Base-by-base conservation (phyloP, 2,329 filamentous ascomycete species). In the Fusarium cyanostomum region DNA sequence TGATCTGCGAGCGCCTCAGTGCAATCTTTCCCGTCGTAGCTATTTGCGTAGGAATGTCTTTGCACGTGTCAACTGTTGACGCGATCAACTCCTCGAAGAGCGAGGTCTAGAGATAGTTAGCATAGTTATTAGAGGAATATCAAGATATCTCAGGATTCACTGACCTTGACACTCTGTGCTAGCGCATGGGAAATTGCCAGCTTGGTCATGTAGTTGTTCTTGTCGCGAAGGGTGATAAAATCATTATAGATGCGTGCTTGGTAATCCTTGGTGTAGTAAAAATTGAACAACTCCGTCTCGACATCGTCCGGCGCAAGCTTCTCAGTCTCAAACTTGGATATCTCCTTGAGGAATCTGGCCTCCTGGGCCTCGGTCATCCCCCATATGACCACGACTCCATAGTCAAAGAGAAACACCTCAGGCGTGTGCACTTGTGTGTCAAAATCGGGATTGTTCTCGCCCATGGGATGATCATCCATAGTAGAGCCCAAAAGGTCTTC, bases 221-320 rank as follows among this genome's bases (percentile, higher is more conserved):
- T 97, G 71, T 98, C 94, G 44, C 94, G 86, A 59, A 99, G 79
- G 3, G 92, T 95, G 77, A 99, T 99, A 72, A 99, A 99, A 78
- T 99, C 95, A 78, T 99, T 99, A 84, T 99, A 99, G 76, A 99
- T 99, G 48, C 95, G 90, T 18, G 95, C 92, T 78, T 99, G 96
- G 75, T 99, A 99, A 74, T 98, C 94, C 71, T 91, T 87, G 4
- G 95, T 98, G 80, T 99, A 98, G 81, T 99, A 99, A 77, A 98
- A 99, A 76, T 99, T 99, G 84, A 99, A 99, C 72, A 94, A 92
- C 77, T 99, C 95, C 42, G 93, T 92, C 79, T 99, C 94, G 27
- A 97, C 89, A 69, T 97, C 92, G 72, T 96, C 94, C 10, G 90
- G 86, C 24, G 88, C 88, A 44, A 98, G 84, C 76, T 97, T 97